These are phyloP conservation scores for Tuber calosporum DNA, from an alignment of 495 filamentous ascomycete species.

Conservation along the genomic window DNA sequence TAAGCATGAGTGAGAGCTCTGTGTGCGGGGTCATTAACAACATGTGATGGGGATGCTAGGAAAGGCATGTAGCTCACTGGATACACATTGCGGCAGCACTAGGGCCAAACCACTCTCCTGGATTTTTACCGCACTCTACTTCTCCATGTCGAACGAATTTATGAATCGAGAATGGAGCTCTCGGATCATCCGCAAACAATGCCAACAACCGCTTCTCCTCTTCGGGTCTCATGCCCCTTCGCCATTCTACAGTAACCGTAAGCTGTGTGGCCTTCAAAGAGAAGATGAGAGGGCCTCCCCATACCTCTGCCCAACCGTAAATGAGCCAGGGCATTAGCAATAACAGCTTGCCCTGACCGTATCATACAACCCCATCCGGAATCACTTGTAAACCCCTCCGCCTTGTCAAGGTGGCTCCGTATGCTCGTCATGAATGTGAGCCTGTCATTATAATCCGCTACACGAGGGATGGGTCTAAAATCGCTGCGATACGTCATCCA, in stretches of 20 bases:
- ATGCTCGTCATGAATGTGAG: constrained; percentile 83
- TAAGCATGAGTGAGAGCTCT: constrained; percentile 66
- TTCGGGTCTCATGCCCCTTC: constrained; percentile 51
- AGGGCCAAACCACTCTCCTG: constrained; percentile 99
- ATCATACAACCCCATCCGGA: constrained; percentile 99
- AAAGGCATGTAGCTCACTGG: constrained; percentile 54
- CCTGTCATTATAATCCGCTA: constrained; percentile 59
- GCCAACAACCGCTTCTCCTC: constrained; percentile 69
- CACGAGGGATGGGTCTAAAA: constrained; percentile 76
- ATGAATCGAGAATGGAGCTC: constrained; percentile 90
- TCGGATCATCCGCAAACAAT: constrained; percentile 79
- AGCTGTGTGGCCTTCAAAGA: constrained; percentile 18
- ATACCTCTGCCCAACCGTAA: constrained; percentile 73
- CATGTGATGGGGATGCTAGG: not conserved
- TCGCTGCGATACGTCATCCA: constrained; percentile 96
- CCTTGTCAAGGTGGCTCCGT: constrained; percentile 69
- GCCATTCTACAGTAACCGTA: constrained; percentile 60
- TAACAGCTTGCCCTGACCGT: constrained; percentile 82
- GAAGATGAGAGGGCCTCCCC: constrained; percentile 25
- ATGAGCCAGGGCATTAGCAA: constrained; percentile 74
- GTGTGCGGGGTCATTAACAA: constrained; percentile 11
- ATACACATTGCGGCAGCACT: constrained; percentile 95
- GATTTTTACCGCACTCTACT: constrained; percentile 80
- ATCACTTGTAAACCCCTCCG: constrained; percentile 79
- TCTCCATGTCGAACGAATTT: constrained; percentile 87